Base-by-base conservation (phyloP, 495 filamentous ascomycete species). In the Penicillium soppii region DNA sequence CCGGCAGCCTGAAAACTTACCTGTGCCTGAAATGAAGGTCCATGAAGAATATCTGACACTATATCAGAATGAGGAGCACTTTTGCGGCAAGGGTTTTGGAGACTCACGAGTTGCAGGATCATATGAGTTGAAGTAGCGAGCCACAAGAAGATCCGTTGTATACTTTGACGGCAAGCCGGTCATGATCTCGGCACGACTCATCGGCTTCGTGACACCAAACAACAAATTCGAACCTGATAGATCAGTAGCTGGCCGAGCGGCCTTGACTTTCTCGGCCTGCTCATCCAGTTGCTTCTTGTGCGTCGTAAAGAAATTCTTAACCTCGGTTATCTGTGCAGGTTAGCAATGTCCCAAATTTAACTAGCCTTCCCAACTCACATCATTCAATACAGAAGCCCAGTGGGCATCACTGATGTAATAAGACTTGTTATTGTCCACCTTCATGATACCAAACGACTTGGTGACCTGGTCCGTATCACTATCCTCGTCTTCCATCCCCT, bases 401-500 rank as follows among this genome's bases (percentile, higher is more conserved):
- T 97, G 90, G 19, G 86, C 85, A 49, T 91, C 88, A 35, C 91
- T 92, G 42, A 92, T 80, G 63, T 96, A 98, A 63, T 87, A 82
- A 1, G 87, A 85, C 67, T 91, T 92, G 57, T 87, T 86, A 48
- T 89, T 90, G 46, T 87, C 81, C 52, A 98, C 88, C 60, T 88
- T 95, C 70, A 98, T 83, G 33, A 92, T 78, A 32, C 94, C 94
- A 47, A 97, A 83, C 5, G 89, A 92, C 48, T 86, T 87, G 13
- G 88, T 84, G 10, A 95, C 82, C 35, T 91, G 87, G 55, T 97
- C 94, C 5, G 90, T 85, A 53, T 97, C 94, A 63, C 90, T 95
- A 47, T 89, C 85, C 26, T 86, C 82, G 23, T 61, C 66, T 19
- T 62, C 68, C 36, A 67, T 68, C 17, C 67, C 73, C 21, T 83